Evolutionary conservation across 148 eudicot species (phyloP).

Genomic region (Limonium bicolor): DNA sequence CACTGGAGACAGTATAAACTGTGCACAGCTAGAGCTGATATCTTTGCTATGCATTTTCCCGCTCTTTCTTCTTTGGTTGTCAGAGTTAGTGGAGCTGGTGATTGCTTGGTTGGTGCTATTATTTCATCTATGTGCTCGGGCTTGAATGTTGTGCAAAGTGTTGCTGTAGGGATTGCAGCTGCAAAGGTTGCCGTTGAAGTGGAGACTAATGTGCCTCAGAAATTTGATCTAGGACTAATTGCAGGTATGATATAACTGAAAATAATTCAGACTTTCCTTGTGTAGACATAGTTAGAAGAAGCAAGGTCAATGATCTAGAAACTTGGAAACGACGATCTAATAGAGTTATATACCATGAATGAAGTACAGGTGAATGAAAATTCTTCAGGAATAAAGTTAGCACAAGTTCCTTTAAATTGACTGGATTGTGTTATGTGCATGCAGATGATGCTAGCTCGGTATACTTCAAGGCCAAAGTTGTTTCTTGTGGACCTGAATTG

Average conservation of each 20-base stretch:
- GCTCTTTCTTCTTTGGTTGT: constrained; percentile 62
- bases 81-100: constrained; percentile 92
- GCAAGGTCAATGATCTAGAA: too few relatives aligned
- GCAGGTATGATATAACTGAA: constrained; percentile 63
- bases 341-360: too few relatives aligned
- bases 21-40: constrained; percentile 18
- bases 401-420: too few relatives aligned
- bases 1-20: too few relatives aligned
- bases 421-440: neutral
- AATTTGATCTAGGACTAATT: constrained; percentile 28
- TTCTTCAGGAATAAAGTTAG: too few relatives aligned
- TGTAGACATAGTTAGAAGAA: too few relatives aligned
- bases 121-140: constrained; percentile 74
- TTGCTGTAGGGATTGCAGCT: constrained; percentile 84
- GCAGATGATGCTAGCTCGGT: constrained; percentile 63
- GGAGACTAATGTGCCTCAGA: constrained; percentile 53
- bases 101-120: constrained; percentile 87
- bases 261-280: too few relatives aligned
- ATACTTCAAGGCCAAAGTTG: constrained; percentile 40
- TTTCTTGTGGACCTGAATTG: too few relatives aligned
- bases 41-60: constrained; percentile 58
- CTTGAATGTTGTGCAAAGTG: constrained; percentile 65
- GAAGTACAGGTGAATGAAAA: too few relatives aligned
- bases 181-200: constrained; percentile 75
- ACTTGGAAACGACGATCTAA: too few relatives aligned